These are phyloP conservation scores for Ogataea neopini DNA, from an alignment of 805 yeast genomes.

Conservation along the genomic window DNA sequence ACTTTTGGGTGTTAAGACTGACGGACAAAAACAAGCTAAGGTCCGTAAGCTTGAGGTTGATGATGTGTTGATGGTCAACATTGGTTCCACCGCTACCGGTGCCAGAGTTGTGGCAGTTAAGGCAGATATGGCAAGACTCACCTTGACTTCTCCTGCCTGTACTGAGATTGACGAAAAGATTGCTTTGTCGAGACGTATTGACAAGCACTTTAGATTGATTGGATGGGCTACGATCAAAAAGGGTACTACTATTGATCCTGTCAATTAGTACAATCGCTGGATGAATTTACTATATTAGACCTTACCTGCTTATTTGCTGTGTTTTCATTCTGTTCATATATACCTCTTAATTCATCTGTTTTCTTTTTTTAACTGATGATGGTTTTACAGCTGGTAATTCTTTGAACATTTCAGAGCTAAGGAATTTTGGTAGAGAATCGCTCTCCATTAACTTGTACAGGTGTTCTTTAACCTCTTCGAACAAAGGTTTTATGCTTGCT, in stretches of 20 bases:
- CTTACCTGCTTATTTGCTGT: conserved; percentile 2
- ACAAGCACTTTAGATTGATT: conserved; percentile 99
- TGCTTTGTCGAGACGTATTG: conserved; percentile 98
- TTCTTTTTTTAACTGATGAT: conserved; percentile 1
- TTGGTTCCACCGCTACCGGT: conserved; percentile 99
- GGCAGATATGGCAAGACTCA: conserved; percentile 99
- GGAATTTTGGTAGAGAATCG: conserved; percentile 74
- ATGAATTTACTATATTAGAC: conserved; percentile 7
- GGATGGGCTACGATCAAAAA: conserved; percentile 99
- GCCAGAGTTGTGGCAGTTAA: conserved; percentile 97
- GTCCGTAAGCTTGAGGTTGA: conserved; percentile 92
- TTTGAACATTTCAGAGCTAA: conserved; percentile 42
- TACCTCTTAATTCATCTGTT: conserved; percentile 4
- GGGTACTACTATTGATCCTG: conserved; percentile 86
- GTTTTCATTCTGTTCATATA: conserved; percentile 6
- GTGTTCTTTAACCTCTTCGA: conserved; percentile 48
- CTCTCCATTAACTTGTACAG: conserved; percentile 63
- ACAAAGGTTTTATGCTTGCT: conserved; percentile 42
- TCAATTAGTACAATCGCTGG: conserved; percentile 38
- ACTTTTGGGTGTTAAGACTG: conserved; percentile 96
- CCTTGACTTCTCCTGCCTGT: conserved; percentile 97
- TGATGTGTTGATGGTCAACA: conserved; percentile 98
- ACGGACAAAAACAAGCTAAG: conserved; percentile 95
- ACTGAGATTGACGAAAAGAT: conserved; percentile 97
- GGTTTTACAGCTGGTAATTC: conserved; percentile 30